These are phyloP conservation scores for Candida koratica DNA, from an alignment of 805 yeast species.

Conservation along the genomic window DNA sequence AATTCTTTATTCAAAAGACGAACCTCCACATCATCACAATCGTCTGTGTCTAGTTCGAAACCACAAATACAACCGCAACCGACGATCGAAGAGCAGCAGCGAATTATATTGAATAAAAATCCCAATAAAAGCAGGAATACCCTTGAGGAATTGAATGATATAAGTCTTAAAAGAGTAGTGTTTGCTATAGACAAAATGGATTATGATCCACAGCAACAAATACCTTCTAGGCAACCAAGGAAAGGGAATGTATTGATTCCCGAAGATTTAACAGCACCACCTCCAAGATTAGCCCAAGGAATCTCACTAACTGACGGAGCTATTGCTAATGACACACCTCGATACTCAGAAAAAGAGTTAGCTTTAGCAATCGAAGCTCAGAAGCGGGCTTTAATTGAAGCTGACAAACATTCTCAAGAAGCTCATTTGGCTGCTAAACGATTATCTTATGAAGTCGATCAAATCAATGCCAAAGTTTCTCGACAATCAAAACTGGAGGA, in stretches of 20 bases:
- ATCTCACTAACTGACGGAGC: conserved; percentile 46
- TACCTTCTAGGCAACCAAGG: conserved; percentile 53
- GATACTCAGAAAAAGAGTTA: conserved; percentile 46
- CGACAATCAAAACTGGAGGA: conserved; percentile 10
- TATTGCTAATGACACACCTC: conserved; percentile 19
- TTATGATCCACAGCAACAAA: conserved; percentile 72
- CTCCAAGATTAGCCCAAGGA: conserved; percentile 64
- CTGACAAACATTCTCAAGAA: conserved; percentile 70
- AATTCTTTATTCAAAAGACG: conserved; percentile 17
- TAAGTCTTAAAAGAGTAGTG: conserved; percentile 57
- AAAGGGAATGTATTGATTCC: conserved; percentile 55
- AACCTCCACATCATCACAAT: conserved; percentile 13
- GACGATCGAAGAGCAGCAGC: conserved; percentile 6
- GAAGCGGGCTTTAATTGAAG: conserved; percentile 50
- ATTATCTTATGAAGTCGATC: conserved; percentile 61
- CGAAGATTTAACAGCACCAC: conserved; percentile 60
- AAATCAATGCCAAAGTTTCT: conserved; percentile 30
- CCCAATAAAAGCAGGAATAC: conserved; percentile 31
- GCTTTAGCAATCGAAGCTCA: conserved; percentile 58
- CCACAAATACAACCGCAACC: conserved; percentile 1
- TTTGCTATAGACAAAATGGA: conserved; percentile 73
- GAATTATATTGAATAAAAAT: conserved; percentile 45
- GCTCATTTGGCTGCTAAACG: conserved; percentile 70
- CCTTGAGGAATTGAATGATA: conserved; percentile 24
- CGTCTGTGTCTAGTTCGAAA: neutral